A percentile compares a stretch with the other conserved stretches of the same genome.
phyloP scores from a whole-genome alignment of 1,284 basidiomycete species.

The Puccinia polysora region DNA sequence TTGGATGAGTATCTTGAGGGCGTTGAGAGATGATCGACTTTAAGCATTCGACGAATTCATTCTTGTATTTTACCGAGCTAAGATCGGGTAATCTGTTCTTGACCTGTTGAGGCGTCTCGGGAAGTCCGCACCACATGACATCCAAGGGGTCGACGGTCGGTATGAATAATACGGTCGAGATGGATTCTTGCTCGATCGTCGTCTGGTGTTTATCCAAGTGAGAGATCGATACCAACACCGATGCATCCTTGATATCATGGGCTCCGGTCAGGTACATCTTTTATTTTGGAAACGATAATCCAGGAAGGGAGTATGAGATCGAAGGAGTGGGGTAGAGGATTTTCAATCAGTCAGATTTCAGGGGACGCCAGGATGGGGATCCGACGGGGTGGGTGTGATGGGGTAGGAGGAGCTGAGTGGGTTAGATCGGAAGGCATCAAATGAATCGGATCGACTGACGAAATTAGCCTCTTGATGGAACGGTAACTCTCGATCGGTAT shows the following conservation, averaged over 20 bases:
- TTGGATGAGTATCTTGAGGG: too few species aligned
- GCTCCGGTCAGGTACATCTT: slow-evolving; percentile 37
- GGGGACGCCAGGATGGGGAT: too few species aligned
- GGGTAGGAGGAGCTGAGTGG: too few species aligned
- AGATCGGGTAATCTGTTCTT: background rate
- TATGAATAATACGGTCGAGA: slow-evolving; percentile 22
- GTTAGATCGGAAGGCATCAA: too few species aligned
- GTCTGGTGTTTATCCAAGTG: background rate
- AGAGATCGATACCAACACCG: slow-evolving; percentile 3
- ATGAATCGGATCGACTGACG: background rate
- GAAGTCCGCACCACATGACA: slow-evolving; percentile 33
- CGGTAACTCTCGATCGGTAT: slow-evolving; percentile 27
- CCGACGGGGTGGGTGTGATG: too few species aligned
- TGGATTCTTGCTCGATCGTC: slow-evolving; percentile 2
- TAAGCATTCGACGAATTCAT: too few species aligned
- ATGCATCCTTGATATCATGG: slow-evolving; percentile 18
- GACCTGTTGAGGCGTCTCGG: background rate
- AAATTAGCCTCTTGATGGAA: slow-evolving; percentile 39
- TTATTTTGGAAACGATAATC: too few species aligned
- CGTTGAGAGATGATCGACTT: too few species aligned
- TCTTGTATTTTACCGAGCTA: slow-evolving; percentile 15
- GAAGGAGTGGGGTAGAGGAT: too few species aligned
- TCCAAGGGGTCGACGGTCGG: slow-evolving; percentile 10
- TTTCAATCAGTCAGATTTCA: too few species aligned
- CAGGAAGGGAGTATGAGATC: too few species aligned